Evolutionary conservation across 306 rosid genomes (phyloP).

Genomic region (Vigna angularis): DNA sequence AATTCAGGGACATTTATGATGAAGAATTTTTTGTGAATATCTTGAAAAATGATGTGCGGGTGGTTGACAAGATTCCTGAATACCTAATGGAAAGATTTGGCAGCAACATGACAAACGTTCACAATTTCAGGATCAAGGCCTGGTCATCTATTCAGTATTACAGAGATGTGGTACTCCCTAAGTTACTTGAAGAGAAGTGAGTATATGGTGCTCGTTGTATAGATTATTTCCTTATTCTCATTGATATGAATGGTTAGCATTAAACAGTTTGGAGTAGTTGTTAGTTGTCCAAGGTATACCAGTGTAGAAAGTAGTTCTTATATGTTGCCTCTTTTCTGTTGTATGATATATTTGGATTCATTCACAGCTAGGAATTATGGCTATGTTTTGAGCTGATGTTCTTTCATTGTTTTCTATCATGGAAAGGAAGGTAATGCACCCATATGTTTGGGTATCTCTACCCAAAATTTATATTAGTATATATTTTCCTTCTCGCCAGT

Average conservation of each 20-base stretch:
- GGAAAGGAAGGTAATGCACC: slow-evolving; percentile 4
- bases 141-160: slow-evolving; percentile 88
- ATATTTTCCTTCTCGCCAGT: slow-evolving; percentile 2
- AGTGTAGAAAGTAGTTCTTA: slow-evolving; percentile 16
- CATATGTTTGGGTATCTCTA: background rate
- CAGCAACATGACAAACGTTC: slow-evolving; percentile 86
- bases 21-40: slow-evolving; percentile 75
- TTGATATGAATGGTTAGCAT: slow-evolving; percentile 34
- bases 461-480: slow-evolving; percentile 10
- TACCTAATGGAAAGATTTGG: slow-evolving; percentile 97
- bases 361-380: slow-evolving; percentile 6
- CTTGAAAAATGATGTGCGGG: slow-evolving; percentile 82
- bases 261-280: slow-evolving; percentile 37
- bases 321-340: slow-evolving; percentile 5
- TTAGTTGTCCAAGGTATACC: slow-evolving; percentile 26
- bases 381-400: slow-evolving; percentile 17
- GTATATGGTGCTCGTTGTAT: slow-evolving; percentile 42
- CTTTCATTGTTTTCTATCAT: background rate
- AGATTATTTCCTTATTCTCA: slow-evolving; percentile 25
- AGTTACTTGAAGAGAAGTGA: slow-evolving; percentile 95
- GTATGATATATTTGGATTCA: slow-evolving; percentile 28
- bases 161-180: slow-evolving; percentile 84
- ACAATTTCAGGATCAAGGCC: slow-evolving; percentile 97
- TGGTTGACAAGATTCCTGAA: slow-evolving; percentile 84
- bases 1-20: slow-evolving; percentile 88